These are phyloP conservation scores for Gossypium ekmanianum DNA, from an alignment of 345 rosid species.

Conservation along the genomic window DNA sequence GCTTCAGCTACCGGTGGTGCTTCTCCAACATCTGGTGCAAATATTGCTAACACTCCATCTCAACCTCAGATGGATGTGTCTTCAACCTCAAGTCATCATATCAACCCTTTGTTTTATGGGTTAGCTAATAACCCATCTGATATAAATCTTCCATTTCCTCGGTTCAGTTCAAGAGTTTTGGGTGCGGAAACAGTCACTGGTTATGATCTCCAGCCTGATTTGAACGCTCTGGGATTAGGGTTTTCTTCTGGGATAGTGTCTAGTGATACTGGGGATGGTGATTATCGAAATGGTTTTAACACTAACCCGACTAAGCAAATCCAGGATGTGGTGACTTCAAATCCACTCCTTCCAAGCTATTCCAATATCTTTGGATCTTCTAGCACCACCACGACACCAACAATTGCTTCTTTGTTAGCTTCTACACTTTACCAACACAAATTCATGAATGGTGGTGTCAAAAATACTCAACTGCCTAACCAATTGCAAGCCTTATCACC, in stretches of 20 bases:
- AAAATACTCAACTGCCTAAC: constrained; percentile 33
- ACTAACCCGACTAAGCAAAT: constrained; percentile 24
- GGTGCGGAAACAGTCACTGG: constrained; percentile 33
- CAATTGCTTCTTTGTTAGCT: constrained; percentile 45
- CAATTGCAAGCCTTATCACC: constrained; percentile 39
- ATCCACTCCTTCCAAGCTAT: constrained; percentile 47
- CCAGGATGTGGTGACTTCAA: constrained; percentile 35
- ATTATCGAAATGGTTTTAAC: constrained; percentile 26
- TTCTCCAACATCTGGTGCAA: constrained; percentile 21
- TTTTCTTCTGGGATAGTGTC: constrained; percentile 43
- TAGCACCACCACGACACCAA: constrained; percentile 30
- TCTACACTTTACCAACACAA: constrained; percentile 55
- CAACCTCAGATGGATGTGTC: constrained; percentile 32
- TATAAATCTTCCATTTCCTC: constrained; percentile 43
- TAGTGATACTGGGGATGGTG: constrained; percentile 20
- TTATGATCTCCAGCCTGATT: constrained; percentile 52
- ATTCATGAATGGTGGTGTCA: constrained; percentile 33
- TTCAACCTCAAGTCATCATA: constrained; percentile 41
- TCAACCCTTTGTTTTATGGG: constrained; percentile 62
- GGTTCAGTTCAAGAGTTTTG: constrained; percentile 42
- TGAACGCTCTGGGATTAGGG: constrained; percentile 59
- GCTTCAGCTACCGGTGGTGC: constrained; percentile 26
- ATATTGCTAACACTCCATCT: constrained; percentile 29
- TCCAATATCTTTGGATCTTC: constrained; percentile 39
- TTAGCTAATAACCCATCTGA: constrained; percentile 43